Conservation (phyloP, 2,329 filamentous ascomycete species). For the Calonectria multiphialidica region DNA sequence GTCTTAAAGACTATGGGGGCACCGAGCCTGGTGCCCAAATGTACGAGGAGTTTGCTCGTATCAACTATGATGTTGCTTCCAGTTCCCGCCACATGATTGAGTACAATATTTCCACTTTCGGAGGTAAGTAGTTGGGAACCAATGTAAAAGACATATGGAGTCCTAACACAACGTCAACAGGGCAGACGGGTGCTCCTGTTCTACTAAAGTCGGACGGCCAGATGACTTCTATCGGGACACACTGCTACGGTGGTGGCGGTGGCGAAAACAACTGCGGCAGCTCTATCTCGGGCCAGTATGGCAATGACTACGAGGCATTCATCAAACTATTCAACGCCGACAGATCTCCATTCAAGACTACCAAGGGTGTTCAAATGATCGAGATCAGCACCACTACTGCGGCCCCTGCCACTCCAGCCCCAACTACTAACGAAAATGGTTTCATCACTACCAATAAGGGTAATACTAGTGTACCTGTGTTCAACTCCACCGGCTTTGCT, state of each 20-base stretch:
- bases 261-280: slow-evolving; percentile 42
- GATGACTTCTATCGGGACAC: slow-evolving; percentile 41
- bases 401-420: too few species aligned
- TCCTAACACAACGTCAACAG: slow-evolving; percentile 23
- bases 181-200: slow-evolving; percentile 44
- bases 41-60: slow-evolving; percentile 46
- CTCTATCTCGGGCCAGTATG: slow-evolving; percentile 34
- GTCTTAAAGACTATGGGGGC: slow-evolving; percentile 19
- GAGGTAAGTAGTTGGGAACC: slow-evolving; percentile 34
- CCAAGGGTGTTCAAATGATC: slow-evolving; percentile 5
- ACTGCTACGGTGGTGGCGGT: slow-evolving; percentile 40
- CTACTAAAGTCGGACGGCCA: slow-evolving; percentile 24
- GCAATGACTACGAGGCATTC: slow-evolving; percentile 37
- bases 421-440: too few species aligned
- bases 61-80: slow-evolving; percentile 37
- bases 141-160: too few species aligned
- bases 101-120: slow-evolving; percentile 45
- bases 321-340: slow-evolving; percentile 22
- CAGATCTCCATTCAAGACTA: slow-evolving; percentile 9
- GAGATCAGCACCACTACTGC: too few species aligned
- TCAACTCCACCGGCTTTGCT: too few species aligned
- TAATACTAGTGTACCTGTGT: too few species aligned
- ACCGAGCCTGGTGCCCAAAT: slow-evolving; percentile 45
- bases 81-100: slow-evolving; percentile 44
- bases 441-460: too few species aligned